Evolutionary conservation across 2,329 filamentous ascomycete genomes (phyloP), one percentile per base, ranked within the genome.

Genomic region (Hirsutella minnesotensis): DNA sequence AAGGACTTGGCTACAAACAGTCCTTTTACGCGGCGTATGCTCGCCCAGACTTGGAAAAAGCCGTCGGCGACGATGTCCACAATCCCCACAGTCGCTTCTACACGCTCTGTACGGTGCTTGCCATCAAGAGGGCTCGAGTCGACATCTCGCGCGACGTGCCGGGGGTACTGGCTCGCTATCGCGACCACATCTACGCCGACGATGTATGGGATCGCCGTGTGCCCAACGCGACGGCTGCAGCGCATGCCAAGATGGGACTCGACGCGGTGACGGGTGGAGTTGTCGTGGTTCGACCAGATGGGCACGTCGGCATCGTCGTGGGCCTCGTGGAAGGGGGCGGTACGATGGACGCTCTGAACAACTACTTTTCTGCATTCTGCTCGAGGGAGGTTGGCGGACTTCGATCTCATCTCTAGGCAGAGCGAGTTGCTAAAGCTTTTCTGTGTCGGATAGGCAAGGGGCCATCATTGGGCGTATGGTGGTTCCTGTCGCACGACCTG

Each of bases 201-300:
- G 87, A 95, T 60, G 71, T 83, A 39, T 81, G 77, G 67, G 85
- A 92, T 57, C 68, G 73, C 36, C 70, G 77, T 7, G 81, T 86
- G 1, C 79, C 83, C 0, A 69, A 81, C 18, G 81, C 84, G 1
- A 72, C 70, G 51, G 86, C 82, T 5, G 72, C 85, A 3, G 86
- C 86, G 5, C 89, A 95, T 61, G 80, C 81, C 35, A 95, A 94
- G 72, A 83, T 94, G 72, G 89, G 89, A 0, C 60, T 95, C 21
- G 75, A 83, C 49, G 69, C 82, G 54, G 77, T 84, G 47, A 73
- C 68, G 47, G 87, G 87, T 10, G 87, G 83, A 44, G 75, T 95
- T 2, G 81, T 94, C 2, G 83, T 95, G 9, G 85, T 94, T 8
- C 69, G 88, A 37, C 88, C 89, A 0, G 88, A 95, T 60, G 87